Conservation (phyloP, 164 flowering plant genomes). For the Berberis vulgaris region DNA sequence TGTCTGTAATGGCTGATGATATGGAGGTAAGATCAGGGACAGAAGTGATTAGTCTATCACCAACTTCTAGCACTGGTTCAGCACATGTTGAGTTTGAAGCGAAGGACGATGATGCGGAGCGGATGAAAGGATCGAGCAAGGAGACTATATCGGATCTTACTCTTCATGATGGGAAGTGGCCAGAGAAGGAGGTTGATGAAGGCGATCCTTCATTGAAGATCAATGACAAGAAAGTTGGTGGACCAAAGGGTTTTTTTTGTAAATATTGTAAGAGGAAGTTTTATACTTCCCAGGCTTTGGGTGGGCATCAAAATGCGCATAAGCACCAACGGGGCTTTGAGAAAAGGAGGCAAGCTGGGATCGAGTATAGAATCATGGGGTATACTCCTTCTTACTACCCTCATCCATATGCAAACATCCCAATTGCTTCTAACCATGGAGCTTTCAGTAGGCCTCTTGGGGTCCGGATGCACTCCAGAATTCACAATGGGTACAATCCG, state of each 20-base stretch:
- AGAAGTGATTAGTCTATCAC: too few species aligned
- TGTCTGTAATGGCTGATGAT: too few species aligned
- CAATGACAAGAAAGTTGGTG: not conserved
- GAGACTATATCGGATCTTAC: too few species aligned
- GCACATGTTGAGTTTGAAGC: too few species aligned
- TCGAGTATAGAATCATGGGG: not conserved
- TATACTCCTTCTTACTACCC: not conserved
- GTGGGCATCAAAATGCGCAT: constrained; percentile 1
- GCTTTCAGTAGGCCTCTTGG: not conserved
- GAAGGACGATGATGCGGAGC: too few species aligned
- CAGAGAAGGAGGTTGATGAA: too few species aligned
- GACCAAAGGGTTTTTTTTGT: not conserved
- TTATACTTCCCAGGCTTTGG: constrained; percentile 1
- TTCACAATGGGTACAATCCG: not conserved
- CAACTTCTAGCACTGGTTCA: too few species aligned
- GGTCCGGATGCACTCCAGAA: not conserved
- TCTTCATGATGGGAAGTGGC: too few species aligned
- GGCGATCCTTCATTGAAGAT: not conserved
- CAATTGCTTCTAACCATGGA: not conserved
- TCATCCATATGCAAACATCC: not conserved
- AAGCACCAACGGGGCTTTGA: not conserved
- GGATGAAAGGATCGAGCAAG: too few species aligned
- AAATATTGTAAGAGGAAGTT: not conserved
- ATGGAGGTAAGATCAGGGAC: too few species aligned
- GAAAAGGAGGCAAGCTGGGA: not conserved